Percentiles rank a stretch among this genome's conserved stretches.
Conservation (phyloP, 768 basidiomycete species). For the Daedaleopsis nitida region DNA sequence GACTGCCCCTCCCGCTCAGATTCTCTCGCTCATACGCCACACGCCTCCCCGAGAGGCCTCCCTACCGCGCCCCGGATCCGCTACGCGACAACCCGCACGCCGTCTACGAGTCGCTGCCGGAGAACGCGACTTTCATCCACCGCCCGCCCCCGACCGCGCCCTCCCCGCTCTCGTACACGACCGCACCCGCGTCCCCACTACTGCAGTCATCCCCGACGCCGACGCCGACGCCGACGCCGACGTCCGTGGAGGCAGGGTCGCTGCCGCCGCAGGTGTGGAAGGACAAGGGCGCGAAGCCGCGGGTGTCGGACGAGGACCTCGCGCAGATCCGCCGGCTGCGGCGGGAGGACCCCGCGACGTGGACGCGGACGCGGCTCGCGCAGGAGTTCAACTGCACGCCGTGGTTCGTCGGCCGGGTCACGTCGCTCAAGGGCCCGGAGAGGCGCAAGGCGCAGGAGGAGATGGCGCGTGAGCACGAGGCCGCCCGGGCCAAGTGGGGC, state of each 20-base stretch:
- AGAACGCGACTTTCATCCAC: slow-evolving; percentile 76
- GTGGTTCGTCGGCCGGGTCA: slow-evolving; percentile 64
- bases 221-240: slow-evolving; percentile 21
- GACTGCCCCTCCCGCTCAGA: slow-evolving; percentile 14
- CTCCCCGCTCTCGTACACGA: slow-evolving; percentile 70
- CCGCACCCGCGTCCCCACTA: slow-evolving; percentile 71
- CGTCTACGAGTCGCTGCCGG: slow-evolving; percentile 28
- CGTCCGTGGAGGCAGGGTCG: slow-evolving; percentile 20
- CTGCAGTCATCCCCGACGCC: slow-evolving; percentile 42
- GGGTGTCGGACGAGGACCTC: slow-evolving; percentile 54
- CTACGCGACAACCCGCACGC: slow-evolving; percentile 29
- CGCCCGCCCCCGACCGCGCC: slow-evolving; percentile 82
- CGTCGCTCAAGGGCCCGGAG: slow-evolving; percentile 57
- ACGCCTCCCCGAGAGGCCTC: slow-evolving; percentile 32
- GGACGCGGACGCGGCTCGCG: slow-evolving; percentile 70
- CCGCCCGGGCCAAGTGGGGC: slow-evolving; percentile 62
- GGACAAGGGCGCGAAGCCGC: slow-evolving; percentile 31
- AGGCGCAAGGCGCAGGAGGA: slow-evolving; percentile 44
- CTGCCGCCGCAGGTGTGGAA: slow-evolving; percentile 29
- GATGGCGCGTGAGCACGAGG: slow-evolving; percentile 50
- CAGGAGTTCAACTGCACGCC: slow-evolving; percentile 74
- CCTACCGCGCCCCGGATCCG: slow-evolving; percentile 33
- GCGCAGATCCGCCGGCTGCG: slow-evolving; percentile 62
- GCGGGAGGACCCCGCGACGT: slow-evolving; percentile 53
- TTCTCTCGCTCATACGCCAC: slow-evolving; percentile 29